Conservation (phyloP, 306 rosid species). For the Mucuna pruriens region DNA sequence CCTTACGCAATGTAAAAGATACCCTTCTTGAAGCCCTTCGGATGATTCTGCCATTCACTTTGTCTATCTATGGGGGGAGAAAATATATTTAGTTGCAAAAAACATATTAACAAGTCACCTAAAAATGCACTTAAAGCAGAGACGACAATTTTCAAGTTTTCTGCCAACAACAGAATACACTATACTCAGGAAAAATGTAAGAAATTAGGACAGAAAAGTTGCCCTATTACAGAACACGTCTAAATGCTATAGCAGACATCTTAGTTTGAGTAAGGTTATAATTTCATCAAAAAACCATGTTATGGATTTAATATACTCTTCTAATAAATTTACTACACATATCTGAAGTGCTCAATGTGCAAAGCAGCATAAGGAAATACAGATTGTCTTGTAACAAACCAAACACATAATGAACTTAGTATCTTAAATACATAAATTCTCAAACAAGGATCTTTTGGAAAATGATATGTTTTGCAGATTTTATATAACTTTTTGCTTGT, state of each 20-base stretch:
- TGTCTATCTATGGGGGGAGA: slow-evolving; percentile 63
- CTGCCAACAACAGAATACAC: background rate
- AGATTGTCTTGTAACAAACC: background rate
- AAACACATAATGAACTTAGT: background rate
- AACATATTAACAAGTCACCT: slow-evolving; percentile 9
- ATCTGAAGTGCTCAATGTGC: background rate
- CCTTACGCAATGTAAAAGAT: slow-evolving; percentile 88
- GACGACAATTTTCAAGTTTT: background rate
- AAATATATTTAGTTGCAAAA: slow-evolving; percentile 27
- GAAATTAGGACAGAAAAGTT: background rate
- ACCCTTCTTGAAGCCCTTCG: slow-evolving; percentile 84
- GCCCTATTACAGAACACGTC: background rate
- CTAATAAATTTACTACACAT: background rate
- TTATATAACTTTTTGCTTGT: background rate
- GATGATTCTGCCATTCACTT: slow-evolving; percentile 62
- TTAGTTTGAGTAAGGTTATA: background rate
- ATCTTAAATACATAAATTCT: slow-evolving; percentile 7
- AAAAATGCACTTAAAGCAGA: slow-evolving; percentile 7
- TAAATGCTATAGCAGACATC: background rate
- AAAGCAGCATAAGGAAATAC: background rate
- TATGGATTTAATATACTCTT: background rate
- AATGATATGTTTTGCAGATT: background rate
- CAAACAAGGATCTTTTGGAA: background rate
- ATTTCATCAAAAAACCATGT: slow-evolving; percentile 1
- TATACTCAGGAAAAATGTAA: background rate